A percentile compares a stretch with the other conserved stretches of the same genome.
Conservation (phyloP, 345 rosid genomes). For the Kernera saxatilis region DNA sequence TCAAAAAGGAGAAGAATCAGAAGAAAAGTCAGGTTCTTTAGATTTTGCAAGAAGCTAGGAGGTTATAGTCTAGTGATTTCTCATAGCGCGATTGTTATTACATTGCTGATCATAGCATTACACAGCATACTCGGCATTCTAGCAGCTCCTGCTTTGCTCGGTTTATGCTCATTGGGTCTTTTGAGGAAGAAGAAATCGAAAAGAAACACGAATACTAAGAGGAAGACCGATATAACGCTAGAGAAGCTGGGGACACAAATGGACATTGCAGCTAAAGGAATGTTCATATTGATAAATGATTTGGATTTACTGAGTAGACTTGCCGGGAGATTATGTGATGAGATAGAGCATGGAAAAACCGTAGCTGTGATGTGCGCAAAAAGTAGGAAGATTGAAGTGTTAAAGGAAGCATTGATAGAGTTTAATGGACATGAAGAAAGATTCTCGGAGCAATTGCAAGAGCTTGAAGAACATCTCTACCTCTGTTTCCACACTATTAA, state of each 20-base stretch:
- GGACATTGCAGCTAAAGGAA: constrained; percentile 75
- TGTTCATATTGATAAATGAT: constrained; percentile 67
- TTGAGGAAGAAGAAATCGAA: constrained; percentile 38
- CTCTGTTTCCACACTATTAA: constrained; percentile 74
- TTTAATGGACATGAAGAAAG: constrained; percentile 37
- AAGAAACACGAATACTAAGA: neutral
- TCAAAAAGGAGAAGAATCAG: constrained; percentile 40
- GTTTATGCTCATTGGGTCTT: constrained; percentile 34
- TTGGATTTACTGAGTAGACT: constrained; percentile 63
- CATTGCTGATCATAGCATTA: constrained; percentile 45
- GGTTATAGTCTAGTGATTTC: constrained; percentile 40
- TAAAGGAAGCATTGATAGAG: constrained; percentile 59
- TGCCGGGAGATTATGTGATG: constrained; percentile 52
- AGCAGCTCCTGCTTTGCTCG: constrained; percentile 53
- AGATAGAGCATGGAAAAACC: constrained; percentile 56
- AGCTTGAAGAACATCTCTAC: constrained; percentile 67
- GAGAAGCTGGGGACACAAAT: constrained; percentile 49
- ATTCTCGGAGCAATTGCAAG: constrained; percentile 64
- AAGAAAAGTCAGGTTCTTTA: constrained; percentile 38
- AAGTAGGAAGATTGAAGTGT: constrained; percentile 44
- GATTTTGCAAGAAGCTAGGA: constrained; percentile 44
- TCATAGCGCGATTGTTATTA: constrained; percentile 35
- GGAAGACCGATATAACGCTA: constrained; percentile 21
- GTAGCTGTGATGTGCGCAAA: constrained; percentile 50
- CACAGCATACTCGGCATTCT: constrained; percentile 58